phyloP scores from a whole-genome alignment of 441 rosid species.

The Corymbia citriodora region DNA sequence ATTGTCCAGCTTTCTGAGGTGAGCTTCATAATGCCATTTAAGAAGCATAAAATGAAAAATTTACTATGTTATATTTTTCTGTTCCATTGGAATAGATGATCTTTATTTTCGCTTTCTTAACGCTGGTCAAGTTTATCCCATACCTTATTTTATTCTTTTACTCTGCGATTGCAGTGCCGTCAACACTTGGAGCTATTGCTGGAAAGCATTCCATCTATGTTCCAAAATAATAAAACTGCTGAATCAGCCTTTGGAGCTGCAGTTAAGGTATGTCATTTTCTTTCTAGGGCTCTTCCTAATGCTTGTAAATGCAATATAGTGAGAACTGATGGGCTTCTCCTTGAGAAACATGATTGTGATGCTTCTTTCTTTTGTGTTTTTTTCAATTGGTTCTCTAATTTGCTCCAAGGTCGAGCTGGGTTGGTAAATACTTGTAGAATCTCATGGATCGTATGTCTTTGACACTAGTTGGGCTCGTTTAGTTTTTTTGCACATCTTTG shows the following conservation, averaged over 20 bases:
- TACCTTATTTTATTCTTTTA: conserved; percentile 3
- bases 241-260: conserved; percentile 99
- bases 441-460: neutral
- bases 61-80: neutral
- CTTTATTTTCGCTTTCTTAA: neutral
- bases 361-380: neutral
- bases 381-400: neutral
- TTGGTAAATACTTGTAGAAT: neutral
- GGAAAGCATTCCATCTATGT: conserved; percentile 95
- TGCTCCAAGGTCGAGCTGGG: neutral
- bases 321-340: neutral
- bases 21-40: conserved; percentile 12
- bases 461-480: neutral
- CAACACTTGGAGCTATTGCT: conserved; percentile 91
- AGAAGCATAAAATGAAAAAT: neutral
- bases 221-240: conserved; percentile 72
- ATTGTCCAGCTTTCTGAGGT: conserved; percentile 84
- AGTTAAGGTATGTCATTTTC: conserved; percentile 56
- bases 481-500: neutral
- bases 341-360: neutral
- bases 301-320: neutral
- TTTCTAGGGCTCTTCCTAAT: neutral
- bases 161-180: conserved; percentile 65
- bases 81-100: neutral
- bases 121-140: neutral